Percentiles rank a stretch among this genome's conserved stretches.
Evolutionary conservation across 805 yeast genomes (phyloP).

Genomic region (Vanderwaltozyma verrucispora): DNA sequence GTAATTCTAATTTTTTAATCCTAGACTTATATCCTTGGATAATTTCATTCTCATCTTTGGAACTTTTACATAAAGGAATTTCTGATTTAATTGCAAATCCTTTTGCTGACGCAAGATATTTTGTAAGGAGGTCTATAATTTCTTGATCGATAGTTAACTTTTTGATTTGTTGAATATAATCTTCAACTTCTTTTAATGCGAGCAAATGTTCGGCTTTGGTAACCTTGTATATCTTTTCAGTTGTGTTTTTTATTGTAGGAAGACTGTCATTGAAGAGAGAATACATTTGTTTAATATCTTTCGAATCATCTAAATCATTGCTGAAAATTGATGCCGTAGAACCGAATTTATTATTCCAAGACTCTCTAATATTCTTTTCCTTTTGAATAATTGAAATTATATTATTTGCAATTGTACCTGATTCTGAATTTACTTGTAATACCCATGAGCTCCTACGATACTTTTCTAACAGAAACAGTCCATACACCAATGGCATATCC

Average conservation of each 20-base stretch:
- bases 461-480: conserved; percentile 53
- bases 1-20: conserved; percentile 64
- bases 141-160: conserved; percentile 23
- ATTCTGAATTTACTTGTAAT: conserved; percentile 15
- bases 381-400: conserved; percentile 45
- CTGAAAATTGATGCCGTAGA: conserved; percentile 9
- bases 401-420: conserved; percentile 41
- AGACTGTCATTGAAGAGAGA: conserved; percentile 2
- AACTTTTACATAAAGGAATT: not conserved
- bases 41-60: not conserved
- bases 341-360: conserved; percentile 60
- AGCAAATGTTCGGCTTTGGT: not conserved
- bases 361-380: conserved; percentile 43
- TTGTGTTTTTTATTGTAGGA: not conserved
- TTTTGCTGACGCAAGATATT: conserved; percentile 25
- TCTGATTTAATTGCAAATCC: conserved; percentile 1
- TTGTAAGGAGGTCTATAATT: conserved; percentile 26
- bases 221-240: not conserved
- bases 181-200: conserved; percentile 23
- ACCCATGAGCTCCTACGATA: conserved; percentile 50
- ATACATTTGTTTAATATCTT: conserved; percentile 5
- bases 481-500: conserved; percentile 64
- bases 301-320: conserved; percentile 4
- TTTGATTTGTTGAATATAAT: conserved; percentile 32
- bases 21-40: conserved; percentile 54